phyloP scores from a whole-genome alignment of 495 filamentous ascomycete species.

The Penicillium longicatenatum region DNA sequence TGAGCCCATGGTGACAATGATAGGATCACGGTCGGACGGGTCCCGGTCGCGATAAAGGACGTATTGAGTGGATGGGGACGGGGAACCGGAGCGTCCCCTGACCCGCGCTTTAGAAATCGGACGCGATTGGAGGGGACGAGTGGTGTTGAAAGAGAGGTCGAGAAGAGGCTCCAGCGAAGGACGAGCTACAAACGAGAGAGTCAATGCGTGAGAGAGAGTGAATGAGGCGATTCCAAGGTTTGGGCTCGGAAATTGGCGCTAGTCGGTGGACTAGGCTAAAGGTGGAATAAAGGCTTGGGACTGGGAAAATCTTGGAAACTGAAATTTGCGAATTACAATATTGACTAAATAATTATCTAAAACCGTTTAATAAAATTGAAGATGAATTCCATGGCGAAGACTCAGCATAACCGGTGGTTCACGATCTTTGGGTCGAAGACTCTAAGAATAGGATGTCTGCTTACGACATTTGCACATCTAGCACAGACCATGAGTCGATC shows the following conservation, averaged over 20 bases:
- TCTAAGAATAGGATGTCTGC: neutral
- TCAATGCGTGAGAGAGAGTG: neutral
- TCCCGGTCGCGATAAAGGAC: conserved; percentile 23
- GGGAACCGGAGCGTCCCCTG: conserved; percentile 29
- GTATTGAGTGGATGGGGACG: conserved; percentile 10
- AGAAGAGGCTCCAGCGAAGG: neutral
- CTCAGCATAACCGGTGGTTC: neutral
- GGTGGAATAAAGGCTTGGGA: neutral
- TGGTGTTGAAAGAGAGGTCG: neutral
- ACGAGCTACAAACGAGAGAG: conserved; percentile 8
- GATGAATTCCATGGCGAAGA: neutral
- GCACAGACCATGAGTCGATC: neutral
- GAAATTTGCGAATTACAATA: neutral
- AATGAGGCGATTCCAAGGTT: neutral
- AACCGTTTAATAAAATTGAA: neutral
- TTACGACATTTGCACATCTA: neutral
- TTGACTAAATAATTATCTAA: neutral
- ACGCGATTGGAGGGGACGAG: conserved; percentile 21
- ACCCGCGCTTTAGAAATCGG: conserved; percentile 31
- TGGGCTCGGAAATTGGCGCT: conserved; percentile 6
- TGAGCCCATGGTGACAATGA: conserved; percentile 49
- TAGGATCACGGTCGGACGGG: neutral
- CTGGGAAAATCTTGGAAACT: neutral
- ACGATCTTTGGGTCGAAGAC: neutral
- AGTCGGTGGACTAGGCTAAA: conserved; percentile 9